Evolutionary conservation across 2,329 filamentous ascomycete genomes (phyloP).

Genomic region (Sporothrix luriei): DNA sequence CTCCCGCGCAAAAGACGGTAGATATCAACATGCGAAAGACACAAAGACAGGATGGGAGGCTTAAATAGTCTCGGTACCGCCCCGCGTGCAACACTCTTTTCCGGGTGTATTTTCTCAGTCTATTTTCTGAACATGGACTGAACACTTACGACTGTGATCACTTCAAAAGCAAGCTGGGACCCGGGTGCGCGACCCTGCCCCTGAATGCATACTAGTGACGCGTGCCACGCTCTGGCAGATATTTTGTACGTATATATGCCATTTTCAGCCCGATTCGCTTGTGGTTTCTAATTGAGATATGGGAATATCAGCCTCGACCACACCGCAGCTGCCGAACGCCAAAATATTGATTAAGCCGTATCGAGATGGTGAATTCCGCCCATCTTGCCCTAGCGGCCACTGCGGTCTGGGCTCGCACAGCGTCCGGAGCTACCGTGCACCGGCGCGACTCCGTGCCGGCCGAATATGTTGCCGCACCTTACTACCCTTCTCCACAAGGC

Average conservation of each 20-base stretch:
- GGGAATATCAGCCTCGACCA: not conserved
- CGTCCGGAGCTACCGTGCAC: constrained; percentile 37
- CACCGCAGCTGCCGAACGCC: not conserved
- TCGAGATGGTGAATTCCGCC: constrained; percentile 13
- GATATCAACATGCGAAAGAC: not conserved
- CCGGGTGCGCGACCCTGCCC: not conserved
- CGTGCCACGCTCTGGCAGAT: not conserved
- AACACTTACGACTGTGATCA: not conserved
- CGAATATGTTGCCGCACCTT: constrained; percentile 56
- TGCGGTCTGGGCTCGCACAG: constrained; percentile 32
- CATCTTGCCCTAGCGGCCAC: constrained; percentile 23
- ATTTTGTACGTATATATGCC: not conserved
- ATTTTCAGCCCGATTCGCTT: not conserved
- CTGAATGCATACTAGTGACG: constrained; percentile 15
- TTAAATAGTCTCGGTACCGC: not conserved
- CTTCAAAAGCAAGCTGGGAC: constrained; percentile 8
- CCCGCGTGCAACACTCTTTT: not conserved
- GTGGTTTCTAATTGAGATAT: not conserved
- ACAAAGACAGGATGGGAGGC: constrained; percentile 3
- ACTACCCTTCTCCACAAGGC: constrained; percentile 72
- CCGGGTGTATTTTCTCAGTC: not conserved
- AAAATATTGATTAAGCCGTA: not conserved
- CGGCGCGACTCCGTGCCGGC: constrained; percentile 41
- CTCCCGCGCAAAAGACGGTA: not conserved
- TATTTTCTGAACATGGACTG: constrained; percentile 2